Conservation (phyloP, 495 filamentous ascomycete species). For the Tuber microsphaerosporum region DNA sequence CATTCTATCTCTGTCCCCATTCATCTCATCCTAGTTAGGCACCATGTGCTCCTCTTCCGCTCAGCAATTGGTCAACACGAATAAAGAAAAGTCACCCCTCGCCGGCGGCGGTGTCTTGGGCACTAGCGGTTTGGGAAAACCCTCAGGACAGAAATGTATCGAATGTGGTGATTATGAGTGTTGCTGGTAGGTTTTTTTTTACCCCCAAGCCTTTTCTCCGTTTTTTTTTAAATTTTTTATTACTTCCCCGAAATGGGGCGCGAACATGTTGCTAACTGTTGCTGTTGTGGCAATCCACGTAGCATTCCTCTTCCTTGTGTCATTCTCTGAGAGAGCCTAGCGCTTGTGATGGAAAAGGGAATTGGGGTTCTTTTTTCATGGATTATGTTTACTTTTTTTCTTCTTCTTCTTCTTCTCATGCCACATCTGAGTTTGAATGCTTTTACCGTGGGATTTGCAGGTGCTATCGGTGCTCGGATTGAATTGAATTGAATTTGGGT, state of each 20-base stretch:
- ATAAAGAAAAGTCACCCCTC: conserved; percentile 35
- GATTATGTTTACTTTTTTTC: not conserved
- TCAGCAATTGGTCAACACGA: conserved; percentile 14
- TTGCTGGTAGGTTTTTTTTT: conserved; percentile 26
- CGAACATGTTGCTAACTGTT: conserved; percentile 6
- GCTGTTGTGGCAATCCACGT: conserved; percentile 1
- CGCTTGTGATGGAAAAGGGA: not conserved
- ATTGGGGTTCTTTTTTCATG: not conserved
- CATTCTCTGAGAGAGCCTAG: conserved; percentile 25
- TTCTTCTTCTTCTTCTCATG: not conserved
- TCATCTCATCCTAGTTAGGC: not conserved
- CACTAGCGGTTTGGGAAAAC: conserved; percentile 30
- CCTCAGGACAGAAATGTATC: conserved; percentile 27
- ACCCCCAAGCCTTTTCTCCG: not conserved
- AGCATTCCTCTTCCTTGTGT: conserved; percentile 31
- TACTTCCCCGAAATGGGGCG: not conserved
- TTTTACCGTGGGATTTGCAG: not conserved
- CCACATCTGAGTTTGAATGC: not conserved
- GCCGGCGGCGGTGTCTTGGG: conserved; percentile 24
- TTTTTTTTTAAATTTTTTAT: not conserved
- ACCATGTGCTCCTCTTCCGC: conserved; percentile 24
- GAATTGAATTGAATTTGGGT: not conserved
- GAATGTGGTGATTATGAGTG: conserved; percentile 33
- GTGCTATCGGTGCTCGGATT: not conserved
- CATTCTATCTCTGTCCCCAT: not conserved